These are phyloP conservation scores for bread wheat (Triticum aestivum) DNA, from an alignment of 176 grass and related monocot species.

Conservation along the genomic window IWGSC_CS_RefSeq_v2.1 NC_057806.1:314413417-314413916, in stretches of 20 bases:
- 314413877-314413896: not conserved
- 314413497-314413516: constrained; percentile 11
- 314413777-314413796: constrained; percentile 2
- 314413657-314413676: not conserved
- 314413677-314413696: constrained; percentile 1
- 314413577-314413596: not conserved
- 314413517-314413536: not conserved
- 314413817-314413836: not conserved
- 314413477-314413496: constrained; percentile 7
- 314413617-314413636: not conserved
- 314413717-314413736: not conserved
- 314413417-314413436: not conserved
- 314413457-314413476: not conserved
- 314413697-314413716: not conserved
- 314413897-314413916: constrained; percentile 7
- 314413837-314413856: not conserved
- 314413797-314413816: not conserved
- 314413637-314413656: not conserved
- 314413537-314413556: not conserved
- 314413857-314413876: not conserved
- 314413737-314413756: not conserved
- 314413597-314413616: not conserved
- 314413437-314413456: constrained; percentile 1
- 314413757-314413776: not conserved
- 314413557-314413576: not conserved